Evolutionary conservation across 208 protist genomes (phyloP), one percentile per base, ranked within the genome.

Genomic region (Leishmania turanica): DNA sequence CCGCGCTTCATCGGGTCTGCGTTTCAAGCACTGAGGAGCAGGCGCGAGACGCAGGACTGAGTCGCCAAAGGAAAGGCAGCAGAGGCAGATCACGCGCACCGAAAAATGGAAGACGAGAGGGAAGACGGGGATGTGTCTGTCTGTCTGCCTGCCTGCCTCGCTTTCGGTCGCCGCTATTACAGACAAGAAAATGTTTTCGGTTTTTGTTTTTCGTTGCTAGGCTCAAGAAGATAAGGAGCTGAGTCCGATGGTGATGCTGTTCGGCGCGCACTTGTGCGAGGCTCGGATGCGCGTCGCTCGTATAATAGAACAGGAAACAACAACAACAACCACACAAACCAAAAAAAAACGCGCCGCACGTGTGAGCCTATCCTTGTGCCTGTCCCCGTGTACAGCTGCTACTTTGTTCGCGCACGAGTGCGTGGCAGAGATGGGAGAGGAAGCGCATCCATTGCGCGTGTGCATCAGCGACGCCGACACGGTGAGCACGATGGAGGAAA

Each of bases 1-100:
- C 83, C 84, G 31, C 83, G 83, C 71, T 74, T 81, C 82, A 85
- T 86, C 3, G 74, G 0, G 51, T 24, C 6, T 62, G 6, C 1
- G 47, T 21, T 75, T n/a, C 47, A 27, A 17, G 47, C 15, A 56
- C 19, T 66, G n/a, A 15, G n/a, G 15, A 66, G 31, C 31, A 37
- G 27, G 27, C 27, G 31, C 27, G 27, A 64, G 58, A n/a, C 27
- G 58, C 2, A n/a, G 8, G 58, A 11, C 19, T 11, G 27, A 13
- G 27, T 64, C 11, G 3, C 27, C 15, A 45, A 71, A 71, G 27
- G 19, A 49, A 71, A 71, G 2, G 40, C 17, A 45, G 40, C 17
- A 49, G 66, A 47, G 40, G 40, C 6, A 49, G 40, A n/a, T 1
- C 42, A 42, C 5, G 13, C 34, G 34, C 8, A 24, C 64, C 37